phyloP scores from a whole-genome alignment of 1,284 basidiomycete genomes.

The Hypsizygus ulmarius region DNA sequence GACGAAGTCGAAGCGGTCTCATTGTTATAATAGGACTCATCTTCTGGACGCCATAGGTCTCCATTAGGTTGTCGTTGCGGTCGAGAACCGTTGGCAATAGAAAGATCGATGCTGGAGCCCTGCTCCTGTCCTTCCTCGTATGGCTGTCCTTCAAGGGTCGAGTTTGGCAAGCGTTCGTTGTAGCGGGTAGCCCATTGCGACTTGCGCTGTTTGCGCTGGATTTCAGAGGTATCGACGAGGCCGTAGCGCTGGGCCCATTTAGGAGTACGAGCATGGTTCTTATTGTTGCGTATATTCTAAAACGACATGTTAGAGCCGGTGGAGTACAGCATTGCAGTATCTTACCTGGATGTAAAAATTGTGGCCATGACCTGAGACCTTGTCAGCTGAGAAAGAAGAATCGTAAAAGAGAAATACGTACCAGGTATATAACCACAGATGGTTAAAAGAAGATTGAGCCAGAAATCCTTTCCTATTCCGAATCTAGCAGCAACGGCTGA shows the following conservation, averaged over 20 bases:
- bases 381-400: slow-evolving; percentile 11
- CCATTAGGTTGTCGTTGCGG: slow-evolving; percentile 38
- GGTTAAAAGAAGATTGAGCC: slow-evolving; percentile 87
- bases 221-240: slow-evolving; percentile 75
- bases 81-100: slow-evolving; percentile 35
- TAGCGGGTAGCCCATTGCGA: slow-evolving; percentile 87
- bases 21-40: slow-evolving; percentile 68
- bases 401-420: slow-evolving; percentile 33
- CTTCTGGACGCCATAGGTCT: slow-evolving; percentile 64
- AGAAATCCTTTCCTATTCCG: slow-evolving; percentile 91
- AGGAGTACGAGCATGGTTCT: slow-evolving; percentile 85
- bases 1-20: slow-evolving; percentile 40
- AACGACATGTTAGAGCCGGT: slow-evolving; percentile 4
- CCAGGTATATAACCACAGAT: slow-evolving; percentile 90
- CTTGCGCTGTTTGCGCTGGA: slow-evolving; percentile 73
- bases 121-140: slow-evolving; percentile 77
- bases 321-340: slow-evolving; percentile 3
- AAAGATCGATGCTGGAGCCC: slow-evolving; percentile 45
- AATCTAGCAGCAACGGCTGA: slow-evolving; percentile 92
- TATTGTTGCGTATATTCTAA: slow-evolving; percentile 94
- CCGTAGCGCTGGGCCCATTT: slow-evolving; percentile 93
- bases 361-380: slow-evolving; percentile 67
- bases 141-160: slow-evolving; percentile 68
- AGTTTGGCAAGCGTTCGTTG: slow-evolving; percentile 77
- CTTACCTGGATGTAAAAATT: slow-evolving; percentile 89